A percentile compares a stretch with the other conserved stretches of the same genome.
phyloP scores from a whole-genome alignment of 73 alveolate species.

The Blepharisma stoltei region DNA sequence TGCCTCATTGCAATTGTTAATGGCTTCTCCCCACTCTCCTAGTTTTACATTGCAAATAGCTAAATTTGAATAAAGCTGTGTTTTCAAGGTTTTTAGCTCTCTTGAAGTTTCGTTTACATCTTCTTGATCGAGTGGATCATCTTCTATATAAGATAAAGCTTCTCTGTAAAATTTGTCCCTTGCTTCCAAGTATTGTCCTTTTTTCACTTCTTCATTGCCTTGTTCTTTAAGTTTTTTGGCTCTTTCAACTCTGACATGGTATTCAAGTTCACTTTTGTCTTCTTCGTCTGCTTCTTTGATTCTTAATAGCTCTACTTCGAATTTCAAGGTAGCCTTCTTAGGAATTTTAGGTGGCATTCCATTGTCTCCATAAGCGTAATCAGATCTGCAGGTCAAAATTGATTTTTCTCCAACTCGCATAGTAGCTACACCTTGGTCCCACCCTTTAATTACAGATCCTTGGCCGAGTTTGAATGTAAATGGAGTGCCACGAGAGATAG shows the following conservation, averaged over 20 bases:
- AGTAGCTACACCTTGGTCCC: conserved; percentile 94
- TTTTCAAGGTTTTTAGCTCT: conserved; percentile 50
- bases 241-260: conserved; percentile 74
- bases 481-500: conserved; percentile 61
- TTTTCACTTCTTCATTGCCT: conserved; percentile 80
- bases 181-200: conserved; percentile 66
- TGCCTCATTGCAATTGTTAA: conserved; percentile 55
- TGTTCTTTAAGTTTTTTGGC: conserved; percentile 79
- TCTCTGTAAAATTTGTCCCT: conserved; percentile 56
- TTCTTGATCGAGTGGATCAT: conserved; percentile 46
- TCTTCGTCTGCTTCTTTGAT: conserved; percentile 66
- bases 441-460: conserved; percentile 93
- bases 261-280: conserved; percentile 73
- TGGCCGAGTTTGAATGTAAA: conserved; percentile 80
- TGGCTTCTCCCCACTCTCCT: conserved; percentile 62
- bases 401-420: conserved; percentile 91
- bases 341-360: conserved; percentile 97
- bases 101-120: conserved; percentile 32
- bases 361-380: conserved; percentile 80
- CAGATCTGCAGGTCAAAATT: conserved; percentile 55
- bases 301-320: conserved; percentile 82
- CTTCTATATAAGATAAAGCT: conserved; percentile 65
- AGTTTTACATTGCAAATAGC: conserved; percentile 54
- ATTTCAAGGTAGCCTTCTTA: conserved; percentile 86
- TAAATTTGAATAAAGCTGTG: conserved; percentile 43